These are phyloP conservation scores for Hsuehochloa calcarea DNA, from an alignment of 176 grass and related monocot genomes.

Conservation along the genomic window DNA sequence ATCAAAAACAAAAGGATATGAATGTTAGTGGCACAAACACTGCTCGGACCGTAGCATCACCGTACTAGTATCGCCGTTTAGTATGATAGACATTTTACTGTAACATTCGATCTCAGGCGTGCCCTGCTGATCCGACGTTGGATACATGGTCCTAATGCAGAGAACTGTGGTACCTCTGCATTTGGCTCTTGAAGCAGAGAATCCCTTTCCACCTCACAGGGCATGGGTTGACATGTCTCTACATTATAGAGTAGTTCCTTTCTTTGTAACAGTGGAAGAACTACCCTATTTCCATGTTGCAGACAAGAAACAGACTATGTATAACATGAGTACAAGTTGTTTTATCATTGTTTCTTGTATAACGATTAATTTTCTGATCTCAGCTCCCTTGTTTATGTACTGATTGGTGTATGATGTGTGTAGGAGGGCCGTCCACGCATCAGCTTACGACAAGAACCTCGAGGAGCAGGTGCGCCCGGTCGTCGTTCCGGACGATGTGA, in stretches of 20 bases:
- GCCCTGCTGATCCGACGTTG: no score
- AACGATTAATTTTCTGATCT: not conserved
- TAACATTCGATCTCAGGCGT: no score
- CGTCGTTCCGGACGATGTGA: constrained; percentile 95
- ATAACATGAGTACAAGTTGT: not conserved
- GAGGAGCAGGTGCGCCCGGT: constrained; percentile 71
- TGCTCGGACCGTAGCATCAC: no score
- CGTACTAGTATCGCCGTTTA: no score
- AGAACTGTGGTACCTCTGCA: no score
- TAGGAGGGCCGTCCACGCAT: constrained; percentile 68
- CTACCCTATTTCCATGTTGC: not conserved
- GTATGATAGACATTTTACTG: no score
- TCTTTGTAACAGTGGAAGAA: not conserved
- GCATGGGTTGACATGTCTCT: not conserved
- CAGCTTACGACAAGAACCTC: constrained; percentile 93
- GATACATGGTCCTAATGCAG: no score
- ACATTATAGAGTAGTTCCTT: not conserved
- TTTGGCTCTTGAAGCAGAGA: no score
- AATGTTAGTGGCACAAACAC: no score
- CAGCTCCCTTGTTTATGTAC: not conserved
- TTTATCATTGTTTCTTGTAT: not conserved
- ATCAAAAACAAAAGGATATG: no score
- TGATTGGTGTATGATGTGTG: not conserved
- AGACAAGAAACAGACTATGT: not conserved
- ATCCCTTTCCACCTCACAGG: no score